Conservation (phyloP, 2,329 filamentous ascomycete genomes). For the Ceratocystiopsis sp. region DNA sequence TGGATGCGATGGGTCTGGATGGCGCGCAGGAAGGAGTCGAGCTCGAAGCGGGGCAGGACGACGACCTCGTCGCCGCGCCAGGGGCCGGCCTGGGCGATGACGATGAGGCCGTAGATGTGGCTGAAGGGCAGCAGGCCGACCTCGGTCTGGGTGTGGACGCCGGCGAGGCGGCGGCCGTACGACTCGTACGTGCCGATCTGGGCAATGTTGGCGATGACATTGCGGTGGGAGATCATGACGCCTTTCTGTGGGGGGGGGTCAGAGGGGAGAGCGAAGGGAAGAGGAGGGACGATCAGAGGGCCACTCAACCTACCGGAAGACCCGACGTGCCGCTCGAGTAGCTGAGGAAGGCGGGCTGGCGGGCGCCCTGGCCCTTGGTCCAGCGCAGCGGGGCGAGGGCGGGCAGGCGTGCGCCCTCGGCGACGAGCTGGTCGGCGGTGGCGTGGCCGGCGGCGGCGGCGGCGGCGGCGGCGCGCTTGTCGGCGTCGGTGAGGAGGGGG, state of each 20-base stretch:
- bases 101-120: slow-evolving; percentile 62
- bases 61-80: slow-evolving; percentile 59
- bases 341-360: slow-evolving; percentile 48
- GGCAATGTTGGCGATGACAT: slow-evolving; percentile 56
- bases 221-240: slow-evolving; percentile 60
- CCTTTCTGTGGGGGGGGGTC: slow-evolving; percentile 41
- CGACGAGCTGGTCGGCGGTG: slow-evolving; percentile 45
- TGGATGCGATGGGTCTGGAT: slow-evolving; percentile 53
- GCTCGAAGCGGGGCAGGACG: slow-evolving; percentile 57
- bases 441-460: slow-evolving; percentile 17
- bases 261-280: no score
- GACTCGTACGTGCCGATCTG: slow-evolving; percentile 35
- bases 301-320: slow-evolving; percentile 32
- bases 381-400: slow-evolving; percentile 30
- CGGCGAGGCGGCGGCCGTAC: slow-evolving; percentile 13
- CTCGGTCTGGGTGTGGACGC: slow-evolving; percentile 19
- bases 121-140: slow-evolving; percentile 57
- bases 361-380: slow-evolving; percentile 37
- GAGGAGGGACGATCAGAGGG: background rate
- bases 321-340: slow-evolving; percentile 58
- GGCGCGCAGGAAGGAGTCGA: slow-evolving; percentile 39
- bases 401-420: slow-evolving; percentile 19
- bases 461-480: slow-evolving; percentile 1
- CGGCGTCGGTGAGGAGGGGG: slow-evolving; percentile 23
- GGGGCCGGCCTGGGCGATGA: slow-evolving; percentile 45